Evolutionary conservation across 768 basidiomycete species (phyloP).

Genomic region (Lactarius trivialis): DNA sequence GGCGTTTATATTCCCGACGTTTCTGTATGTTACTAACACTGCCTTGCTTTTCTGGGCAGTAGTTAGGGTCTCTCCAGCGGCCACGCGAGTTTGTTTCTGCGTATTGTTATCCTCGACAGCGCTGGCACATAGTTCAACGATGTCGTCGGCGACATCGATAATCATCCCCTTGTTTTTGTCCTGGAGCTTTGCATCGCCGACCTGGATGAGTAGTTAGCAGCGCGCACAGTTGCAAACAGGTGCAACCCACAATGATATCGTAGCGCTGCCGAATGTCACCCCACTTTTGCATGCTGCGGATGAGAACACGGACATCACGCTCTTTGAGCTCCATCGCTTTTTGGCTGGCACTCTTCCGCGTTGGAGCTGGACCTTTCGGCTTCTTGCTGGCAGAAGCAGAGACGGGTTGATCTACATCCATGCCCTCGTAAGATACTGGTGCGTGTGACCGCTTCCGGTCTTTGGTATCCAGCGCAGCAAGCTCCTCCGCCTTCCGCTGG

Average conservation of each 20-base stretch:
- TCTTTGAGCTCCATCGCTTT: conserved; percentile 97
- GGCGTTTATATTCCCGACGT: conserved; percentile 92
- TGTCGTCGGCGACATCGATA: conserved; percentile 85
- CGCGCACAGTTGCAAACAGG: conserved; percentile 2
- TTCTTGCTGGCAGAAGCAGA: conserved; percentile 63
- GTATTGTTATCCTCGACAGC: conserved; percentile 82
- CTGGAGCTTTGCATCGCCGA: conserved; percentile 80
- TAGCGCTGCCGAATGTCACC: conserved; percentile 94
- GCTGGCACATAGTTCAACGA: conserved; percentile 75
- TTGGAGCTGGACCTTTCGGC: conserved; percentile 61
- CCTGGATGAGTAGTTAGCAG: conserved; percentile 39
- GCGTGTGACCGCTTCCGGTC: conserved; percentile 82
- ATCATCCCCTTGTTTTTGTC: conserved; percentile 95
- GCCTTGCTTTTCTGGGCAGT: conserved; percentile 97
- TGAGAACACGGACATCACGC: conserved; percentile 90
- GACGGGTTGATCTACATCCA: conserved; percentile 77
- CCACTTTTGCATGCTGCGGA: conserved; percentile 94
- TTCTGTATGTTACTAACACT: conserved; percentile 84
- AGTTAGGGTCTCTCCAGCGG: conserved; percentile 81
- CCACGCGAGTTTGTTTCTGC: conserved; percentile 67
- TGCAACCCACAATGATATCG: conserved; percentile 78
- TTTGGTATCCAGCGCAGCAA: conserved; percentile 54
- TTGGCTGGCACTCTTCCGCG: conserved; percentile 87
- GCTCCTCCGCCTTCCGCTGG: conserved; percentile 64
- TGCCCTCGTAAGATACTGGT: conserved; percentile 85